Percentiles rank a stretch among this genome's conserved stretches.
Evolutionary conservation across 352 stramenopile species (phyloP).

Genomic region (Globisporangium cylindrosporum): DNA sequence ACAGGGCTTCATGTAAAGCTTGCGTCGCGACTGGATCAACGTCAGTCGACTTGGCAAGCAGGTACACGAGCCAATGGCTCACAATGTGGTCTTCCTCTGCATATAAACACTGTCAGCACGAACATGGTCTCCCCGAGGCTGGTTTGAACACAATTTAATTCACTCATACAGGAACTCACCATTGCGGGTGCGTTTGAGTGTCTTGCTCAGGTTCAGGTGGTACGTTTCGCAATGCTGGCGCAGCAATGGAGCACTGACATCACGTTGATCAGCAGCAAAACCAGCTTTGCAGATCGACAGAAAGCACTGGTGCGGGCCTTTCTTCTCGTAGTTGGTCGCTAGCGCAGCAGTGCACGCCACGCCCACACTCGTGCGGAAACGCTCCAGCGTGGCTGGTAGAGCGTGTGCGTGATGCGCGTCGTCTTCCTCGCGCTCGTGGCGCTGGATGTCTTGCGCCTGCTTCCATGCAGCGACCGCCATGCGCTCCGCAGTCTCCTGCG

Average conservation of each 20-base stretch:
- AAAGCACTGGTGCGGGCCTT: conserved; percentile 66
- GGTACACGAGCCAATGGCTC: conserved; percentile 65
- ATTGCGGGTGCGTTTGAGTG: conserved; percentile 36
- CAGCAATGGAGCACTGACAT: conserved; percentile 11
- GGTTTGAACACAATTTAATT: background rate
- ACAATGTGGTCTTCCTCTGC: conserved; percentile 70
- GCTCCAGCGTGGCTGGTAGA: conserved; percentile 26
- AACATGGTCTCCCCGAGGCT: background rate
- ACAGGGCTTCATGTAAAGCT: conserved; percentile 30
- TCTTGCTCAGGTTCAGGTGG: conserved; percentile 66
- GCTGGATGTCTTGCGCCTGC: conserved; percentile 37
- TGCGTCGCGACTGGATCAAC: conserved; percentile 31
- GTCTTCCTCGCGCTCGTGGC: conserved; percentile 29
- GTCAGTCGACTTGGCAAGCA: conserved; percentile 43
- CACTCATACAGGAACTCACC: conserved; percentile 6
- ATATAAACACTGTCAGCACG: background rate
- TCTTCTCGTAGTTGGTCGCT: conserved; percentile 57
- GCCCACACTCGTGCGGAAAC: conserved; percentile 43
- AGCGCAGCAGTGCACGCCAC: conserved; percentile 75
- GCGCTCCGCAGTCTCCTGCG: conserved; percentile 49
- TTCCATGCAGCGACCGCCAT: conserved; percentile 64
- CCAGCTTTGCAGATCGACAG: conserved; percentile 49
- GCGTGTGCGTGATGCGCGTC: conserved; percentile 17
- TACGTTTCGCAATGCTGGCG: conserved; percentile 47
- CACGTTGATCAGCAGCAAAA: background rate